These are phyloP conservation scores for Vanrija sp. DNA, from an alignment of 1,284 basidiomycete genomes.

Conservation along the genomic window DNA sequence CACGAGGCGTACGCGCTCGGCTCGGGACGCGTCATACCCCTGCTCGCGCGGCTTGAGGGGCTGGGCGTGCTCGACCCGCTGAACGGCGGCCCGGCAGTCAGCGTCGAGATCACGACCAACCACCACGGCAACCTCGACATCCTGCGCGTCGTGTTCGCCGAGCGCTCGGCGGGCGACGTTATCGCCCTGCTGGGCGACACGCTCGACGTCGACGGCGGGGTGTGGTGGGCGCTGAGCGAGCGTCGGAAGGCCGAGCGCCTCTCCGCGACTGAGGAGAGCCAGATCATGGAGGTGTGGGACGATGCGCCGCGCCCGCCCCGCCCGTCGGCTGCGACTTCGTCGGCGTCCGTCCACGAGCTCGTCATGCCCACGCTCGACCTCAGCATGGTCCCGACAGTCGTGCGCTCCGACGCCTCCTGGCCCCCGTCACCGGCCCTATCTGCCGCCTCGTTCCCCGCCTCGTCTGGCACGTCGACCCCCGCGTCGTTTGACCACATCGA, in stretches of 20 bases:
- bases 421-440: background rate
- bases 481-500: background rate
- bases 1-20: constrained; percentile 32
- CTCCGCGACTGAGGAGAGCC: constrained; percentile 16
- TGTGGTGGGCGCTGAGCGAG: constrained; percentile 26
- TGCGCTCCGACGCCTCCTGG: background rate
- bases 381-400: background rate
- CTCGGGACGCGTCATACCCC: constrained; percentile 27
- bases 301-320: background rate
- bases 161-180: constrained; percentile 29
- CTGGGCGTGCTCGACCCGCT: constrained; percentile 24
- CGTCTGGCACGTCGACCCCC: background rate
- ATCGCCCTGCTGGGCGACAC: constrained; percentile 28
- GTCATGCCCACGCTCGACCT: constrained; percentile 34
- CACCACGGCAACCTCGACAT: constrained; percentile 29
- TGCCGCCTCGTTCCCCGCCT: background rate
- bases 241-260: background rate
- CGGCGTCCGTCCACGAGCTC: constrained; percentile 10
- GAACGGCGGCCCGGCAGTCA: constrained; percentile 2
- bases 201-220: constrained; percentile 20
- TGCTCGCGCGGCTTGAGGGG: constrained; percentile 32
- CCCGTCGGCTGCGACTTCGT: background rate
- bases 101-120: constrained; percentile 12
- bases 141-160: constrained; percentile 28
- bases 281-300: constrained; percentile 23